phyloP scores from a whole-genome alignment of 1,284 basidiomycete genomes.

The Cystobasidiaceae sp. region DNA sequence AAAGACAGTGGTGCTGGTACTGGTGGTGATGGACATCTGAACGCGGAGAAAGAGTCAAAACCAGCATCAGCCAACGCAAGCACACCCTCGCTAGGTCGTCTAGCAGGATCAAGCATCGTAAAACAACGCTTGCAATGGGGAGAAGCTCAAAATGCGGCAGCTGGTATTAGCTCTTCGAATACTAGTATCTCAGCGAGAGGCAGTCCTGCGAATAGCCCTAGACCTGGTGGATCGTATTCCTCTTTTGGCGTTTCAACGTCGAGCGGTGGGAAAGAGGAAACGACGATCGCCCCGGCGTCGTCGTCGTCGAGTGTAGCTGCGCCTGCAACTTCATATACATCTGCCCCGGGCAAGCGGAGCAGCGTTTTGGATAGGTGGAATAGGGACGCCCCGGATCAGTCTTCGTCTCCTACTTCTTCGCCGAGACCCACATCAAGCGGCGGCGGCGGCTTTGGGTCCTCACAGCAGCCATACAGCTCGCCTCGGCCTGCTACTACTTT shows the following conservation, averaged over 20 bases:
- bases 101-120: conserved; percentile 27
- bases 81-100: conserved; percentile 19
- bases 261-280: no score
- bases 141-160: not conserved
- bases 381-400: conserved; percentile 2
- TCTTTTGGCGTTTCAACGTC: no score
- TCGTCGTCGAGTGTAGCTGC: not conserved
- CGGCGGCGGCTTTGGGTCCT: not conserved
- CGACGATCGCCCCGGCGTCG: not conserved
- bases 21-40: no score
- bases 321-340: not conserved
- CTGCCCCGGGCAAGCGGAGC: conserved; percentile 1
- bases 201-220: conserved; percentile 4
- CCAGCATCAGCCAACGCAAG: not conserved
- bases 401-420: conserved; percentile 3
- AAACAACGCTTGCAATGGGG: conserved; percentile 32
- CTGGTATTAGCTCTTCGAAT: not conserved
- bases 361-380: conserved; percentile 26
- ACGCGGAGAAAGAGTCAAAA: not conserved
- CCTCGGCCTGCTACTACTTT: no score
- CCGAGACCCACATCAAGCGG: not conserved
- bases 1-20: no score
- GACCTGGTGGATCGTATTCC: not conserved
- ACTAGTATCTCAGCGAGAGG: not conserved
- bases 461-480: no score